Base-by-base conservation (phyloP, 2,329 filamentous ascomycete species). In the Pseudofabraea citricarpa region DNA sequence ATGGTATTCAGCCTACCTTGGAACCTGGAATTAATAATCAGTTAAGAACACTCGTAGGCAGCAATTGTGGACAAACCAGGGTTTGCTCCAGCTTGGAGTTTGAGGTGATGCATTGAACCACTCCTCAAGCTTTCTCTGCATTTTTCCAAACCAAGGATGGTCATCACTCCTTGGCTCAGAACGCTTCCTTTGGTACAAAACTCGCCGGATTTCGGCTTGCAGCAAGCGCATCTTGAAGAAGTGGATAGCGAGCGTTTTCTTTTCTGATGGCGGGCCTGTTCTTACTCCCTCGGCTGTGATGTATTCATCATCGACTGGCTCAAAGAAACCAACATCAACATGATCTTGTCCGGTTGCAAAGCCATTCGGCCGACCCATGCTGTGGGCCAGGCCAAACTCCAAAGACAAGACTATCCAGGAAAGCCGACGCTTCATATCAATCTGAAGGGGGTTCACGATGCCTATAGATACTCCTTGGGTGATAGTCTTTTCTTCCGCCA, bases 141-240 rank as follows among this genome's bases (percentile, higher is more conserved):
- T 94, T 29, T 83, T 72, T 19, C 73, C 64, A 58, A 94, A 96
- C 90, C 93, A 96, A 2, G 87, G 87, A 64, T 96, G 85, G 31
- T 79, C 74, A 56, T 95, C 89, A 58, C 85, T 79, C 41, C 78
- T 79, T 0, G 91, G 90, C 40, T 87, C 83, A 0, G 80, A 68
- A 35, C 84, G 77, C 64, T 93, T 93, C 63, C 83, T 85, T 55
- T 95, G 84, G 61, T 98, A 97, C 1, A 97, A 71, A 6, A 82
- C 84, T 45, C 90, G 79, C 45, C 90, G 77, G 33, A 96, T 93
- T 64, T 97, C 91, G 12, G 90, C 80, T 61, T 96, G 90, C 10
- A 90, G 71, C 45, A 94, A 66, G 43, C 89, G 77, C 88, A 96
- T 94, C 60, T 87, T 91, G 70, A 90, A 90, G 56, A 95, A 93